Evolutionary conservation across 768 basidiomycete species (phyloP).

Genomic region (Amanita muscaria): DNA sequence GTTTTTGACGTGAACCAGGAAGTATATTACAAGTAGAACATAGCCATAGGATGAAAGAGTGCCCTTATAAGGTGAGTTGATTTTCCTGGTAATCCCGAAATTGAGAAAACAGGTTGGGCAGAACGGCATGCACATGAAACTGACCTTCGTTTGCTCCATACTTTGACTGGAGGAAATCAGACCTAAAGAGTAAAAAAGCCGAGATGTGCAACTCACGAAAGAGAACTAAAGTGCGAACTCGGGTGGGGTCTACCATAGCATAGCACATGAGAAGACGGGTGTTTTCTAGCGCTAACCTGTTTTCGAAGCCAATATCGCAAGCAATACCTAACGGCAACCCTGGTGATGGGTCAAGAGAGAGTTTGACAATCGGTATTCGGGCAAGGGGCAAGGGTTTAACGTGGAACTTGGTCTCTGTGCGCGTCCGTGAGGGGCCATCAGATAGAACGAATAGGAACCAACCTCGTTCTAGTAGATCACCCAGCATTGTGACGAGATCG

Average conservation of each 20-base stretch:
- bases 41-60: constrained; percentile 97
- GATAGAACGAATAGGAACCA: too few relatives aligned
- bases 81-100: constrained; percentile 75
- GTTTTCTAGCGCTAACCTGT: constrained; percentile 93
- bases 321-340: constrained; percentile 82
- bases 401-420: constrained; percentile 84
- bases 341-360: constrained; percentile 82
- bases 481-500: constrained; percentile 91
- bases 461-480: constrained; percentile 91
- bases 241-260: constrained; percentile 91
- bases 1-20: constrained; percentile 94
- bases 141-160: constrained; percentile 94
- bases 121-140: constrained; percentile 9
- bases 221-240: constrained; percentile 88
- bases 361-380: constrained; percentile 97
- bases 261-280: constrained; percentile 94
- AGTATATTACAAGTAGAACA: constrained; percentile 96
- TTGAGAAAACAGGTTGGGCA: background rate
- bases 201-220: constrained; percentile 64
- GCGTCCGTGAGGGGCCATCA: too few relatives aligned
- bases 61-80: constrained; percentile 97
- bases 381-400: constrained; percentile 96
- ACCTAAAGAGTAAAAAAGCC: background rate
- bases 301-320: constrained; percentile 98
- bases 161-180: constrained; percentile 64